These are phyloP conservation scores for Lipomyces oligophaga DNA, from an alignment of 805 yeast genomes.

Conservation along the genomic window DNA sequence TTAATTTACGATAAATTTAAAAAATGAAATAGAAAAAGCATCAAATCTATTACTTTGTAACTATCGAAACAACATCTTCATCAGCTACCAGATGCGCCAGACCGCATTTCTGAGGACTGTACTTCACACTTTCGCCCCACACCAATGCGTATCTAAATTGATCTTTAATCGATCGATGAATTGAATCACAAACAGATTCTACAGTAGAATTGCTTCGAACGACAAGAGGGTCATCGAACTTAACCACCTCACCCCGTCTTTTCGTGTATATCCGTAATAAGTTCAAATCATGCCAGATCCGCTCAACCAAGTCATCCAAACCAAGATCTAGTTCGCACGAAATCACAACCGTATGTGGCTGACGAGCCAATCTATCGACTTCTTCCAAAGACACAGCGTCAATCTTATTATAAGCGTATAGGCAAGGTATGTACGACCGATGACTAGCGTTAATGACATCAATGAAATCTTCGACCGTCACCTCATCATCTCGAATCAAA, in stretches of 20 bases:
- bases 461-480: slow-evolving; percentile 88
- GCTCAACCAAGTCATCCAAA: slow-evolving; percentile 79
- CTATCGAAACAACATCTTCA: slow-evolving; percentile 89
- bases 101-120: slow-evolving; percentile 96
- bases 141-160: slow-evolving; percentile 92
- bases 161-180: slow-evolving; percentile 87
- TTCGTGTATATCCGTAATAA: slow-evolving; percentile 82
- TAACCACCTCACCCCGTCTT: slow-evolving; percentile 75
- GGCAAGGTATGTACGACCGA: slow-evolving; percentile 82
- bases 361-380: slow-evolving; percentile 85
- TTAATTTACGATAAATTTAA: neutral
- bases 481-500: slow-evolving; percentile 78
- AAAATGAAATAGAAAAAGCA: neutral
- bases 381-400: slow-evolving; percentile 95
- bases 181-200: slow-evolving; percentile 83
- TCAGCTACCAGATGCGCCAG: slow-evolving; percentile 76
- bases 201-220: slow-evolving; percentile 75
- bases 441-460: slow-evolving; percentile 86
- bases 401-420: slow-evolving; percentile 90
- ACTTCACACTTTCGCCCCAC: slow-evolving; percentile 95
- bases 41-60: slow-evolving; percentile 64
- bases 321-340: slow-evolving; percentile 89
- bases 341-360: slow-evolving; percentile 90
- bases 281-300: slow-evolving; percentile 85
- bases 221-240: slow-evolving; percentile 85